Evolutionary conservation across 2,329 filamentous ascomycete species (phyloP).

Genomic region (Neonectria hederae): DNA sequence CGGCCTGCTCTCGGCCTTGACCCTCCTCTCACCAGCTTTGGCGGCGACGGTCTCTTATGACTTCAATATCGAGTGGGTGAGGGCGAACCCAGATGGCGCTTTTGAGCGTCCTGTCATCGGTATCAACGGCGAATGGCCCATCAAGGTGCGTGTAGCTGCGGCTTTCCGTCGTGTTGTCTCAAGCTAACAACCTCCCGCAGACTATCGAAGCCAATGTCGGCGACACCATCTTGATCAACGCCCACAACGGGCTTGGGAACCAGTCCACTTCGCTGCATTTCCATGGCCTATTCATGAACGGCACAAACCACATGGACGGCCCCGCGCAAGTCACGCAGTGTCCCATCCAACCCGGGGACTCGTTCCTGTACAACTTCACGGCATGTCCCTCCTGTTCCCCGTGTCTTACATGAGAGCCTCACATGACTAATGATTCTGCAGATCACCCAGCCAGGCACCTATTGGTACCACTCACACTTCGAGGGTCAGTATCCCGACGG

Average conservation of each 20-base stretch:
- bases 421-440: slow-evolving; percentile 29
- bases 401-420: background rate
- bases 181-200: slow-evolving; percentile 52
- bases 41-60: slow-evolving; percentile 65
- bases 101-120: slow-evolving; percentile 74
- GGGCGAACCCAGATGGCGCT: slow-evolving; percentile 75
- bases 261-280: slow-evolving; percentile 73
- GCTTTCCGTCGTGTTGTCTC: background rate
- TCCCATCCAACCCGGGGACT: slow-evolving; percentile 68
- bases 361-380: slow-evolving; percentile 76
- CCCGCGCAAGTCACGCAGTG: slow-evolving; percentile 74
- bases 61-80: slow-evolving; percentile 77
- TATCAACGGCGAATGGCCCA: slow-evolving; percentile 81
- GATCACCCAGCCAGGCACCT: slow-evolving; percentile 75
- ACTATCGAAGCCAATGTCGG: slow-evolving; percentile 69
- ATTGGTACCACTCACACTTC: slow-evolving; percentile 81
- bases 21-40: slow-evolving; percentile 19
- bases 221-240: slow-evolving; percentile 68
- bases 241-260: slow-evolving; percentile 68
- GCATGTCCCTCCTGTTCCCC: slow-evolving; percentile 48
- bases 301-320: slow-evolving; percentile 76
- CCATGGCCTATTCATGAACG: slow-evolving; percentile 76
- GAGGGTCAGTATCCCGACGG: slow-evolving; percentile 77
- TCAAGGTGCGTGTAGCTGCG: slow-evolving; percentile 42
- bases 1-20: background rate